phyloP scores from a whole-genome alignment of 2,329 filamentous ascomycete genomes.

The Colletotrichum lindemuthianum region DNA sequence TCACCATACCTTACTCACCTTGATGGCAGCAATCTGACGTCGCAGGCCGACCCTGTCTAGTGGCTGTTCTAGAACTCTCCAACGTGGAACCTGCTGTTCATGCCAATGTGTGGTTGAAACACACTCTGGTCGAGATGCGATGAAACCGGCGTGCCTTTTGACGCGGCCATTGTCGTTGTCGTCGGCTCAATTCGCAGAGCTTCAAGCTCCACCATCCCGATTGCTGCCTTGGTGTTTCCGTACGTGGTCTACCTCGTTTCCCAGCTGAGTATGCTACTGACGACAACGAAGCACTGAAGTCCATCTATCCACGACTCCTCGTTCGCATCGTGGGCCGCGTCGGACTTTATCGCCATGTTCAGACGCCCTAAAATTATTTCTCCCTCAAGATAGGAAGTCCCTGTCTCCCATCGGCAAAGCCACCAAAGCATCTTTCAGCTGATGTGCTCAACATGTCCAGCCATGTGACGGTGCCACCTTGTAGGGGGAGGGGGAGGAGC shows the following conservation, averaged over 20 bases:
- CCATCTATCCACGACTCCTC: no score
- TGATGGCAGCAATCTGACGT: not conserved
- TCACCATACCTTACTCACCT: not conserved
- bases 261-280: not conserved
- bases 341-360: not conserved
- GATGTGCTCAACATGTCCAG: no score
- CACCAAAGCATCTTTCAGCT: no score
- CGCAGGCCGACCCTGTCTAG: not conserved
- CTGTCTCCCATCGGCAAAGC: no score
- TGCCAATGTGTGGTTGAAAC: constrained; percentile 12
- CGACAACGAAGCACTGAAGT: not conserved
- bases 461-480: no score
- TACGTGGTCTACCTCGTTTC: not conserved
- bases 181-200: not conserved
- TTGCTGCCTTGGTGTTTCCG: not conserved
- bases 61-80: not conserved
- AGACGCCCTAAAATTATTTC: no score
- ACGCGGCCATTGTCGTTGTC: not conserved
- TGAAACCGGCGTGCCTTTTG: constrained; percentile 22
- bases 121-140: constrained; percentile 12
- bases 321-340: not conserved
- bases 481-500: no score
- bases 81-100: not conserved
- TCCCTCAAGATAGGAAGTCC: no score
- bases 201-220: not conserved